Evolutionary conservation across 2,329 filamentous ascomycete genomes (phyloP), one percentile per base, ranked within the genome.

Genomic region (Metarhizium album): DNA sequence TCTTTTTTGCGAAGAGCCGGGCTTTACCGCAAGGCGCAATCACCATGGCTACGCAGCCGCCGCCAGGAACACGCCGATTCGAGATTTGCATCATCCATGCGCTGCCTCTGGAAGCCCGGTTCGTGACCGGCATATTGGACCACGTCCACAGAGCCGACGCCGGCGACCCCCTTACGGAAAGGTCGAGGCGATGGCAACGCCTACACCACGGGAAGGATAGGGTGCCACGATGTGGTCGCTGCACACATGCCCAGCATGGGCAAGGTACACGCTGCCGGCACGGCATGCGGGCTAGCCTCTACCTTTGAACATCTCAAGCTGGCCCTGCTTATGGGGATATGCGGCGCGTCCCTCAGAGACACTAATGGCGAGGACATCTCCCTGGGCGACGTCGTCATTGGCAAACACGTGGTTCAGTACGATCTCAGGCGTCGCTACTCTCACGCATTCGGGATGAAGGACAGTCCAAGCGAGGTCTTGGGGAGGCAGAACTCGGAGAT

Each of bases 281-380:
- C 35, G 5, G 1, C 35, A 18, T 9, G 11, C 8, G 16, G n/a
- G 5, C 13, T 37, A 13, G 11, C 11, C 11, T 16, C 35, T 9
- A 37, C 11, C 35, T 37, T 16, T 18, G 11, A 5, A 37, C 5
- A 2, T 1, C 35, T 37, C 5, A 5, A 37, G 35, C n/a, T 37
- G 8, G 35, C 13, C 13, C 8, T 37, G 2, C n/a, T 37, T 9
- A 18, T 14, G n/a, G 35, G 35, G 5, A 37, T 37, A 9, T 37
- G 35, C 50, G 62, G 42, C 56, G 60, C 7, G 37, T 56, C 14
- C 49, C 35, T 14, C 35, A 9, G 16, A 5, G n/a, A 9, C 8
- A 14, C 2, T 2, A 14, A 9, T 5, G 13, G 13, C 9, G 9
- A 13, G 5, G 35, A 14, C 5, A 37, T 37, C 13, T 2, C 16